These are phyloP conservation scores for Ophiobolus disseminans DNA, from an alignment of 2,329 filamentous ascomycete species.

Conservation along the genomic window DNA sequence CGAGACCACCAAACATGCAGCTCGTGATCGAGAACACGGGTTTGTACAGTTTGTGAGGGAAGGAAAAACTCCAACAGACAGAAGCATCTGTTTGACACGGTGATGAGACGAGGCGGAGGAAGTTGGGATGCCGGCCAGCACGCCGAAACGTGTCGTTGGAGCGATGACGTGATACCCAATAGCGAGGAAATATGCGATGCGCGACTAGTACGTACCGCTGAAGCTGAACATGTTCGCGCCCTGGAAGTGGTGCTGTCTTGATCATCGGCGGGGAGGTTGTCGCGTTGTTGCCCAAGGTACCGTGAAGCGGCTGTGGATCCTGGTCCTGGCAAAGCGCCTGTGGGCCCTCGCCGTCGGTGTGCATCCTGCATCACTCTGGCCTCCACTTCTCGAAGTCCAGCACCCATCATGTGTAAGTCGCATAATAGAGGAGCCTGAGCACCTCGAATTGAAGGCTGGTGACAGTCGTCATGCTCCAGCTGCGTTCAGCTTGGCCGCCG, in stretches of 20 bases:
- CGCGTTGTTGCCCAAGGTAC: too few species aligned
- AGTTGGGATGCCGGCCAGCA: background rate
- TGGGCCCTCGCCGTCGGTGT: slow-evolving; percentile 13
- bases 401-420: background rate
- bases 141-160: background rate
- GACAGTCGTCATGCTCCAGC: slow-evolving; percentile 9
- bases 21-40: slow-evolving; percentile 7
- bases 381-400: background rate
- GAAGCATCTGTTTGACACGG: too few species aligned
- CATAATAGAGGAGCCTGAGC: background rate
- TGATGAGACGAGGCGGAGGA: background rate
- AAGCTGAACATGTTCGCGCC: slow-evolving; percentile 45
- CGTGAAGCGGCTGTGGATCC: slow-evolving; percentile 9
- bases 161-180: slow-evolving; percentile 4
- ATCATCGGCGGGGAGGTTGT: slow-evolving; percentile 5
- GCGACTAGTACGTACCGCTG: slow-evolving; percentile 39
- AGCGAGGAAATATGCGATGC: slow-evolving; percentile 3
- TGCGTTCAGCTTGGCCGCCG: slow-evolving; percentile 2
- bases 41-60: too few species aligned
- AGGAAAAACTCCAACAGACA: too few species aligned
- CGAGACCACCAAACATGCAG: slow-evolving; percentile 26
- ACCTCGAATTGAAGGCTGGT: slow-evolving; percentile 1
- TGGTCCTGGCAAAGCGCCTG: slow-evolving; percentile 14
- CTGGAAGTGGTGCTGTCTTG: background rate
- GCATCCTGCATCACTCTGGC: slow-evolving; percentile 12